These are phyloP conservation scores for Mucor irregularis DNA, from an alignment of 371 early-diverging fungal genomes.

Conservation along the genomic window DNA sequence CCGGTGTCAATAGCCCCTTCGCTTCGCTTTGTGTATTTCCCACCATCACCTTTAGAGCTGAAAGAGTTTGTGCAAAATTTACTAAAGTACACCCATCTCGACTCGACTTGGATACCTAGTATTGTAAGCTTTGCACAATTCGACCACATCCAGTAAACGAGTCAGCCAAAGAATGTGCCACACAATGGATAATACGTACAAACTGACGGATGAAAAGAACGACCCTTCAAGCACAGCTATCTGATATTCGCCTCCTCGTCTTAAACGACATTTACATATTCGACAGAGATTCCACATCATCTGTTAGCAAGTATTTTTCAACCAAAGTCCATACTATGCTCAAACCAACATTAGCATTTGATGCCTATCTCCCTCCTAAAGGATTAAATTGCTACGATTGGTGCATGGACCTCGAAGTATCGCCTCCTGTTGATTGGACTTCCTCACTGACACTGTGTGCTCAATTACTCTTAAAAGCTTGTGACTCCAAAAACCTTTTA, in stretches of 20 bases:
- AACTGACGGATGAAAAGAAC: too few relatives aligned
- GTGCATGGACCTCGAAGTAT: constrained; percentile 14
- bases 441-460: constrained; percentile 3
- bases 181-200: too few relatives aligned
- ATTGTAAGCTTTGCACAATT: too few relatives aligned
- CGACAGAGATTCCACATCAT: constrained; percentile 14
- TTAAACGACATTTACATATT: constrained; percentile 19
- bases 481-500: constrained; percentile 8
- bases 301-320: constrained; percentile 17
- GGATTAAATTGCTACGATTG: constrained; percentile 9
- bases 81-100: too few relatives aligned
- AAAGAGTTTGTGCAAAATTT: too few relatives aligned
- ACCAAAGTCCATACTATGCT: constrained; percentile 4
- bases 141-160: too few relatives aligned
- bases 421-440: constrained; percentile 5
- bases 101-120: too few relatives aligned
- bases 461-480: constrained; percentile 5
- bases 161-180: too few relatives aligned
- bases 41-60: too few relatives aligned
- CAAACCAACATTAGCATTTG: constrained; percentile 13
- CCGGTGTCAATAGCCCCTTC: too few relatives aligned
- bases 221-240: constrained; percentile 10
- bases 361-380: constrained; percentile 5
- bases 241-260: constrained; percentile 16
- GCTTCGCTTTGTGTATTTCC: too few relatives aligned